phyloP scores from a whole-genome alignment of 2,329 filamentous ascomycete genomes.

The Venturia effusa region DNA sequence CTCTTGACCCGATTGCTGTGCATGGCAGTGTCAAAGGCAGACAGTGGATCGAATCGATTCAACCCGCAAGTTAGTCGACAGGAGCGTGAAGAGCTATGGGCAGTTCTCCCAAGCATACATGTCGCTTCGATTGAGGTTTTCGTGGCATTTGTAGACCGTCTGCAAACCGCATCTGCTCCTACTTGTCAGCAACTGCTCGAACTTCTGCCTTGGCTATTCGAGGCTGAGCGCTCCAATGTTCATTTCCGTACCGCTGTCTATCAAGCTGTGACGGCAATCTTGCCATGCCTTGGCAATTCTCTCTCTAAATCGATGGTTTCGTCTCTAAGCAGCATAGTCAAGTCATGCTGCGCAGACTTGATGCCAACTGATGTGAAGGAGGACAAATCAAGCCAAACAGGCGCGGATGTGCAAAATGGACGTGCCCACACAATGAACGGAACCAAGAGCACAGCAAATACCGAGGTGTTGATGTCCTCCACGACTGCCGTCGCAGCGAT shows the following conservation, averaged over 20 bases:
- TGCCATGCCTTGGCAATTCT: conserved; percentile 53
- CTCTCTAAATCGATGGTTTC: conserved; percentile 56
- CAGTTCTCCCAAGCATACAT: conserved; percentile 63
- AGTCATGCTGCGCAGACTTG: conserved; percentile 64
- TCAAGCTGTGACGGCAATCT: conserved; percentile 42
- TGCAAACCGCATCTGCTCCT: conserved; percentile 47
- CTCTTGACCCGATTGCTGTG: conserved; percentile 59
- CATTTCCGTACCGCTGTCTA: conserved; percentile 53
- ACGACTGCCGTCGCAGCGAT: not conserved
- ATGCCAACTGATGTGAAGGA: conserved; percentile 37
- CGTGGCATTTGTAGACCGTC: conserved; percentile 43
- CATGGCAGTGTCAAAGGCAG: conserved; percentile 40
- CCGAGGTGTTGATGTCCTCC: conserved; percentile 4
- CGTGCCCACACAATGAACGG: conserved; percentile 46
- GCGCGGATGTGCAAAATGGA: conserved; percentile 25
- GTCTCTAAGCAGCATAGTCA: conserved; percentile 51
- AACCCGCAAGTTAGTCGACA: conserved; percentile 67
- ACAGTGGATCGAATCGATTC: conserved; percentile 44
- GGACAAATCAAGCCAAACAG: conserved; percentile 23
- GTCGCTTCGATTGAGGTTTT: conserved; percentile 56
- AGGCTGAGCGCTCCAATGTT: conserved; percentile 37
- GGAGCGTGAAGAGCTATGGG: conserved; percentile 71
- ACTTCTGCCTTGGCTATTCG: conserved; percentile 61
- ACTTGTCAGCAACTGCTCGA: conserved; percentile 57
- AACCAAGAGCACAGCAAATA: conserved; percentile 55